These are phyloP conservation scores for Termitomyces sp. DNA, from an alignment of 768 basidiomycete genomes.

Conservation along the genomic window DNA sequence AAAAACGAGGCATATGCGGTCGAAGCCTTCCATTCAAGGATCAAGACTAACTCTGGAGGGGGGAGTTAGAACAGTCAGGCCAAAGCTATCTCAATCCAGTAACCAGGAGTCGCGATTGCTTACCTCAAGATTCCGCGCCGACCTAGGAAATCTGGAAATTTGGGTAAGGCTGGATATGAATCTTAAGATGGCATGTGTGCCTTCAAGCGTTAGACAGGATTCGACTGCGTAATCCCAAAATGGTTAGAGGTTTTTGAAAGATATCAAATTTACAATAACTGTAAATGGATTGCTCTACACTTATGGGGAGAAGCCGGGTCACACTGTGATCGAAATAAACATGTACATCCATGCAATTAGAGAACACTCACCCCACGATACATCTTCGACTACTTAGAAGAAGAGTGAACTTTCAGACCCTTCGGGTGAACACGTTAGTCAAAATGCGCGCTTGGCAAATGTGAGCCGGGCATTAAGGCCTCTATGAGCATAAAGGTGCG, in stretches of 20 bases:
- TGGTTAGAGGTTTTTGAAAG: conserved; percentile 27
- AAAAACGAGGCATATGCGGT: conserved; percentile 13
- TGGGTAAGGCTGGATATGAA: conserved; percentile 27
- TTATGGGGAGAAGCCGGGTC: conserved; percentile 18
- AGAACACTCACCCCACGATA: conserved; percentile 5
- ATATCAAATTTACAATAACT: conserved; percentile 20
- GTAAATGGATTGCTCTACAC: conserved; percentile 17
- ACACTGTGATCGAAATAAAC: conserved; percentile 14
- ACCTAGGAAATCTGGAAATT: conserved; percentile 22
- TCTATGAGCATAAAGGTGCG: conserved; percentile 9
- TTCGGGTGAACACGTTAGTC: conserved; percentile 11
- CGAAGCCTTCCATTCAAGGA: conserved; percentile 16
- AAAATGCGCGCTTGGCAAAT: conserved; percentile 9
- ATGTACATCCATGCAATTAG: conserved; percentile 6
- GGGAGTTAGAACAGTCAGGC: conserved; percentile 10
- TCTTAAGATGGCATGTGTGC: conserved; percentile 35
- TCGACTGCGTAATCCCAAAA: conserved; percentile 29
- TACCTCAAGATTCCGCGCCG: conserved; percentile 33
- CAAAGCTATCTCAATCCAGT: conserved; percentile 10
- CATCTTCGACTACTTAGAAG: conserved; percentile 2
- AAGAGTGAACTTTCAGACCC: conserved; percentile 9
- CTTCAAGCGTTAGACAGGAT: conserved; percentile 32
- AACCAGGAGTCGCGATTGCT: conserved; percentile 21
- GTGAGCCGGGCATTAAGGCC: conserved; percentile 14
- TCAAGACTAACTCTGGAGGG: conserved; percentile 16